Evolutionary conservation across 2,329 filamentous ascomycete species (phyloP).

Genomic region (Gremmenia infestans): DNA sequence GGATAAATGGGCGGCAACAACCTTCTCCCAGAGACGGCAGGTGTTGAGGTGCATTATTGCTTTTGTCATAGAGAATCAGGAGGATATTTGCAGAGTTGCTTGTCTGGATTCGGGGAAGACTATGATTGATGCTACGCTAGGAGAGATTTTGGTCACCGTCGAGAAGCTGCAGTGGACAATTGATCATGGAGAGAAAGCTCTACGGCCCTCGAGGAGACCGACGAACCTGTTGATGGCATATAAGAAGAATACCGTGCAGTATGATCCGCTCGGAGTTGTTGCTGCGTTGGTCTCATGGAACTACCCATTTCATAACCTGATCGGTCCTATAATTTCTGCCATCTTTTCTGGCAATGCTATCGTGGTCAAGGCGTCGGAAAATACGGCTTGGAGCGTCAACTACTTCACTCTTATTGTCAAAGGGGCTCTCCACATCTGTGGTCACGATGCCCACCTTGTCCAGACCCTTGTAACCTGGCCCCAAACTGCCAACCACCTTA

Average conservation of each 20-base stretch:
- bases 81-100: constrained; percentile 77
- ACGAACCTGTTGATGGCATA: constrained; percentile 94
- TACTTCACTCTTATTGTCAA: constrained; percentile 80
- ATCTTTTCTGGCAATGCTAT: constrained; percentile 90
- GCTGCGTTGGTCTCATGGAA: constrained; percentile 96
- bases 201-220: constrained; percentile 67
- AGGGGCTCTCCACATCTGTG: constrained; percentile 74
- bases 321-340: constrained; percentile 84
- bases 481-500: constrained; percentile 71
- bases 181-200: constrained; percentile 76
- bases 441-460: constrained; percentile 74
- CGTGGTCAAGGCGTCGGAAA: constrained; percentile 90
- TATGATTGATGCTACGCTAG: constrained; percentile 86
- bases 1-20: constrained; percentile 68
- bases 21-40: constrained; percentile 69
- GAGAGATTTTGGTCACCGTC: constrained; percentile 87
- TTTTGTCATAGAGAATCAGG: constrained; percentile 83
- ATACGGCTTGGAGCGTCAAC: constrained; percentile 84
- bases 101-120: constrained; percentile 96
- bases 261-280: constrained; percentile 90
- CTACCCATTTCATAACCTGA: constrained; percentile 91
- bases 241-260: constrained; percentile 85
- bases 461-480: constrained; percentile 89
- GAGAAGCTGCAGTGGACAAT: constrained; percentile 97
- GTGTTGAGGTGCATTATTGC: constrained; percentile 78